phyloP scores from a whole-genome alignment of 2,329 filamentous ascomycete genomes.

The Calonectria pseudoturangicola region DNA sequence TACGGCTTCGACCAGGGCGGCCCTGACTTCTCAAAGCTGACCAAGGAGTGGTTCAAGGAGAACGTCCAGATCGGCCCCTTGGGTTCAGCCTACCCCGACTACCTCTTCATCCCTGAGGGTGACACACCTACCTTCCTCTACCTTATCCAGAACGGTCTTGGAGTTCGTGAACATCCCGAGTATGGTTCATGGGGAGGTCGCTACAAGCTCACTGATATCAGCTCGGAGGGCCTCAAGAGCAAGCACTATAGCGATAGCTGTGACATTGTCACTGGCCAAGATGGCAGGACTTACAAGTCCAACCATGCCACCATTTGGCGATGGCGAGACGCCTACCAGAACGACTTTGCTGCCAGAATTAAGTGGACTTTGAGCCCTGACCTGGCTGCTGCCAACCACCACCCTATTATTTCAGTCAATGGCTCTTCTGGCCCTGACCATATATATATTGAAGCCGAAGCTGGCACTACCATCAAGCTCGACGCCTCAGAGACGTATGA shows the following conservation, averaged over 20 bases:
- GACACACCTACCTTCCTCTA: slow-evolving; percentile 71
- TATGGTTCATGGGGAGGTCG: slow-evolving; percentile 71
- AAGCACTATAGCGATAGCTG: slow-evolving; percentile 56
- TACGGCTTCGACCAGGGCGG: slow-evolving; percentile 52
- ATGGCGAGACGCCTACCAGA: slow-evolving; percentile 63
- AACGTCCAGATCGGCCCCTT: slow-evolving; percentile 71
- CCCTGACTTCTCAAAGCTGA: slow-evolving; percentile 68
- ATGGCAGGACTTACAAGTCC: slow-evolving; percentile 53
- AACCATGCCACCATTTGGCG: slow-evolving; percentile 64
- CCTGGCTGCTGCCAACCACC: slow-evolving; percentile 64
- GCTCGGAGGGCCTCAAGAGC: slow-evolving; percentile 42
- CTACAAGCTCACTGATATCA: slow-evolving; percentile 61
- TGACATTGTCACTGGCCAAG: slow-evolving; percentile 55
- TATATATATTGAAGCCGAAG: slow-evolving; percentile 63
- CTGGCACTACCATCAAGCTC: slow-evolving; percentile 62
- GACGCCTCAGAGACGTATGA: slow-evolving; percentile 69
- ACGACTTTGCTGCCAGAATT: slow-evolving; percentile 65
- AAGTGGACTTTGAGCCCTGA: slow-evolving; percentile 59
- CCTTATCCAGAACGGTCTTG: slow-evolving; percentile 58
- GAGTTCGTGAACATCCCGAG: slow-evolving; percentile 65
- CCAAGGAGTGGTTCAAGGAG: slow-evolving; percentile 70
- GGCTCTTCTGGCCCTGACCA: slow-evolving; percentile 62
- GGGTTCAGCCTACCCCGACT: slow-evolving; percentile 66
- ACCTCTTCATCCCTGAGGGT: slow-evolving; percentile 71
- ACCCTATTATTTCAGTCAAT: slow-evolving; percentile 66